Evolutionary conservation across 2,329 filamentous ascomycete genomes (phyloP).

Genomic region (Colletotrichum orbiculare): DNA sequence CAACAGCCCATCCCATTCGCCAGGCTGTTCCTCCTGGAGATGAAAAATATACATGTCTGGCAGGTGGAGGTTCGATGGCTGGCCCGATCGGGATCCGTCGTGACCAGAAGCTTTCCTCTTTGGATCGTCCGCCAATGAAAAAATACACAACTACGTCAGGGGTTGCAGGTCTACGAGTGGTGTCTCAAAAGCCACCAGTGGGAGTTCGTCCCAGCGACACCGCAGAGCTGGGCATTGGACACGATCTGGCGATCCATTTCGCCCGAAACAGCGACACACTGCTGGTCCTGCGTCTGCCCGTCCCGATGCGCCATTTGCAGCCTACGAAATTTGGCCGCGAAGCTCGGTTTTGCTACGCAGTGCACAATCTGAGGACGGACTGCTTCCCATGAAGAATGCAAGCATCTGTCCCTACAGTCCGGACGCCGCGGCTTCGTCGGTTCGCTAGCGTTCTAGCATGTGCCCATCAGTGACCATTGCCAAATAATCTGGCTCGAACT

Average conservation of each 20-base stretch:
- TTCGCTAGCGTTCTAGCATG: background rate
- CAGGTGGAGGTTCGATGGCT: slow-evolving; percentile 31
- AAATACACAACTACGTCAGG: slow-evolving; percentile 28
- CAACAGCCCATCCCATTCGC: slow-evolving; percentile 22
- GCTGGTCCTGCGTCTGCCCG: no score
- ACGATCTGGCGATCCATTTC: background rate
- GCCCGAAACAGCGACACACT: no score
- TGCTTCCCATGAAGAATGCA: background rate
- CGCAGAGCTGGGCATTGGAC: slow-evolving; percentile 8
- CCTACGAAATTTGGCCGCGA: no score
- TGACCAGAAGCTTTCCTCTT: slow-evolving; percentile 13
- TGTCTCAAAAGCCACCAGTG: slow-evolving; percentile 16
- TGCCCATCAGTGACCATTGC: background rate
- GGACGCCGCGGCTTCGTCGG: background rate
- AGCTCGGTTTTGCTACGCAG: no score
- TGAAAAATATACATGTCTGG: slow-evolving; percentile 26
- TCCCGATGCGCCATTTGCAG: no score
- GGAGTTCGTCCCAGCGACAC: background rate
- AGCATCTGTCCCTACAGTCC: background rate
- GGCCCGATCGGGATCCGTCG: slow-evolving; percentile 15
- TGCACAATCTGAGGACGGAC: background rate
- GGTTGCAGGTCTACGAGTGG: slow-evolving; percentile 12
- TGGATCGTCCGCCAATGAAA: slow-evolving; percentile 15
- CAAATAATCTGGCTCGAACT: slow-evolving; percentile 4
- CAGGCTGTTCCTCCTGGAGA: slow-evolving; percentile 6